Conservation (phyloP, 2,329 filamentous ascomycete genomes). For the Fusarium devonianum region DNA sequence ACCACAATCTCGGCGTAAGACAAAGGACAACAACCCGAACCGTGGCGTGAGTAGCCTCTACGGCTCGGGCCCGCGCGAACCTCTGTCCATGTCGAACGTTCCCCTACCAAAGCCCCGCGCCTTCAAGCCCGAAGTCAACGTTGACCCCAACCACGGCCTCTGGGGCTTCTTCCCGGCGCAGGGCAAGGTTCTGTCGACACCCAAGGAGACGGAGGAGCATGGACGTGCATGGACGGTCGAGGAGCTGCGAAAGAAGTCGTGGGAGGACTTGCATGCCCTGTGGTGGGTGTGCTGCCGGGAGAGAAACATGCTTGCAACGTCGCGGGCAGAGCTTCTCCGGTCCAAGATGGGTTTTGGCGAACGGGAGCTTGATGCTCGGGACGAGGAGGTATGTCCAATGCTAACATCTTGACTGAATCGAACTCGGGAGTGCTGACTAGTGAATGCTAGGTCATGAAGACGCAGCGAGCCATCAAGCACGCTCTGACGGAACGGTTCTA, state of each 20-base stretch:
- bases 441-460: slow-evolving; percentile 69
- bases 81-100: slow-evolving; percentile 75
- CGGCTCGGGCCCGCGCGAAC: slow-evolving; percentile 76
- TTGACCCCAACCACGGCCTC: slow-evolving; percentile 81
- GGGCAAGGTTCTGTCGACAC: slow-evolving; percentile 72
- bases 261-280: slow-evolving; percentile 88
- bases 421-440: slow-evolving; percentile 17
- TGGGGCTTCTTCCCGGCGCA: slow-evolving; percentile 88
- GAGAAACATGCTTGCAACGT: slow-evolving; percentile 86
- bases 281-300: slow-evolving; percentile 97
- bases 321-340: slow-evolving; percentile 71
- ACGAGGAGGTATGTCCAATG: slow-evolving; percentile 67
- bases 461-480: slow-evolving; percentile 84
- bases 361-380: slow-evolving; percentile 68
- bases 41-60: slow-evolving; percentile 85
- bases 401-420: not conserved
- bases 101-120: slow-evolving; percentile 75
- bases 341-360: slow-evolving; percentile 77
- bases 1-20: slow-evolving; percentile 56
- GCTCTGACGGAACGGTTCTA: slow-evolving; percentile 88
- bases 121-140: slow-evolving; percentile 63
- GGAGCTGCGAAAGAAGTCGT: slow-evolving; percentile 88
- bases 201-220: slow-evolving; percentile 73
- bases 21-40: slow-evolving; percentile 77
- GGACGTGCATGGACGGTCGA: slow-evolving; percentile 85